These are phyloP conservation scores for Malus hybrid DNA, from an alignment of 331 rosid genomes.

Conservation along the genomic window DNA sequence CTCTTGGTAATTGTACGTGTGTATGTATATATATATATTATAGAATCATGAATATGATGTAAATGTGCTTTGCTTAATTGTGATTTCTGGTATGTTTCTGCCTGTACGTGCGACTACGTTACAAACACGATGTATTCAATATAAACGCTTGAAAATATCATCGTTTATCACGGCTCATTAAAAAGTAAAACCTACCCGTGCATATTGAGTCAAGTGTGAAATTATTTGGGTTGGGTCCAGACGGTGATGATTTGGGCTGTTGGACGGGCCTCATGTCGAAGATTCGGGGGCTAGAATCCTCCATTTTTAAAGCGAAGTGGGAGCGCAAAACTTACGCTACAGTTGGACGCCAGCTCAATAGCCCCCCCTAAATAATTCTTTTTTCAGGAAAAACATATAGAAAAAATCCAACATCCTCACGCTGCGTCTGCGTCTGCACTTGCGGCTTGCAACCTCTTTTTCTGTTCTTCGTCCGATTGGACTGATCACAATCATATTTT, in stretches of 20 bases:
- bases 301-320: neutral
- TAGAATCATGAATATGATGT: too few species aligned
- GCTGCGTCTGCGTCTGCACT: neutral
- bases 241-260: neutral
- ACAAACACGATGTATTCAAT: too few species aligned
- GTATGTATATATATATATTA: too few species aligned
- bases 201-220: neutral
- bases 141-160: too few species aligned
- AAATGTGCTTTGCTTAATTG: too few species aligned
- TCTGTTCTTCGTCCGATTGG: slow-evolving; percentile 6
- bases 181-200: too few species aligned
- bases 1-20: neutral
- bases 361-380: too few species aligned
- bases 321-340: slow-evolving; percentile 11
- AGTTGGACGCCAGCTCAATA: neutral
- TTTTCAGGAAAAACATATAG: neutral
- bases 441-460: neutral
- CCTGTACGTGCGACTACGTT: too few species aligned
- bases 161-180: too few species aligned
- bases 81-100: too few species aligned
- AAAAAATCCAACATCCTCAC: neutral
- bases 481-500: slow-evolving; percentile 12
- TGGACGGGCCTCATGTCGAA: neutral
- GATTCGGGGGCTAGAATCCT: neutral
- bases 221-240: neutral